A percentile compares a stretch with the other conserved stretches of the same genome.
Evolutionary conservation across 192 early-diverging fungal species (phyloP).

Genomic region (Lobulomyces angularis): DNA sequence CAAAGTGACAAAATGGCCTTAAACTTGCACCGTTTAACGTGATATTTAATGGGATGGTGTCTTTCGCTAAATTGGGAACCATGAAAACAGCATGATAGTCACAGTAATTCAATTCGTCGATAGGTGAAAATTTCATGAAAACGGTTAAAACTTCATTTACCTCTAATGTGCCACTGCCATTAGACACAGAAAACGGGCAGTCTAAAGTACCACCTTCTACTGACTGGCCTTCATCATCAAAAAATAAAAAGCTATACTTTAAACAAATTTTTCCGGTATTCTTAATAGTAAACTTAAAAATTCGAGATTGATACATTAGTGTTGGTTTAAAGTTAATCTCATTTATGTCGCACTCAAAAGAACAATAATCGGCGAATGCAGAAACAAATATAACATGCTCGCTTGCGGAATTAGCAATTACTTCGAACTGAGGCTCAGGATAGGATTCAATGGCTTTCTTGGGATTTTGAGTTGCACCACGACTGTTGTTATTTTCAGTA

Average conservation of each 20-base stretch:
- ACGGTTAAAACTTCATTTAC: slow-evolving; percentile 23
- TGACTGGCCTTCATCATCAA: slow-evolving; percentile 13
- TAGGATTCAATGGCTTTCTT: slow-evolving; percentile 29
- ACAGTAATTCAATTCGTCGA: slow-evolving; percentile 31
- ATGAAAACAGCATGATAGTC: slow-evolving; percentile 4
- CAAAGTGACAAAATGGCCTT: slow-evolving; percentile 55
- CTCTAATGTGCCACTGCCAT: slow-evolving; percentile 21
- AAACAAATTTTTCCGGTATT: slow-evolving; percentile 37
- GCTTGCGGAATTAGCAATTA: slow-evolving; percentile 4
- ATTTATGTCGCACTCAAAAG: slow-evolving; percentile 34
- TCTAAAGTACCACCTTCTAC: slow-evolving; percentile 12
- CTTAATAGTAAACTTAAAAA: slow-evolving; percentile 24
- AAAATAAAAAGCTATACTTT: slow-evolving; percentile 21
- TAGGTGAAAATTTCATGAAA: slow-evolving; percentile 31
- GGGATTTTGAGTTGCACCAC: slow-evolving; percentile 7
- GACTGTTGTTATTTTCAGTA: slow-evolving; percentile 1
- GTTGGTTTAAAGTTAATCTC: slow-evolving; percentile 42
- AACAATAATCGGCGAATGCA: slow-evolving; percentile 37
- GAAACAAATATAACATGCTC: slow-evolving; percentile 21
- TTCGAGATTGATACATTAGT: slow-evolving; percentile 42
- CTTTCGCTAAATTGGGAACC: slow-evolving; percentile 33
- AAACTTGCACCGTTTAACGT: slow-evolving; percentile 23
- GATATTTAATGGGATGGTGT: slow-evolving; percentile 23
- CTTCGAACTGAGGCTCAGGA: slow-evolving; percentile 33
- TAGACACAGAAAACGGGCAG: slow-evolving; percentile 33